These are phyloP conservation scores for Pilasporangium apinafurcum DNA, from an alignment of 352 stramenopile genomes.

Conservation along the genomic window DNA sequence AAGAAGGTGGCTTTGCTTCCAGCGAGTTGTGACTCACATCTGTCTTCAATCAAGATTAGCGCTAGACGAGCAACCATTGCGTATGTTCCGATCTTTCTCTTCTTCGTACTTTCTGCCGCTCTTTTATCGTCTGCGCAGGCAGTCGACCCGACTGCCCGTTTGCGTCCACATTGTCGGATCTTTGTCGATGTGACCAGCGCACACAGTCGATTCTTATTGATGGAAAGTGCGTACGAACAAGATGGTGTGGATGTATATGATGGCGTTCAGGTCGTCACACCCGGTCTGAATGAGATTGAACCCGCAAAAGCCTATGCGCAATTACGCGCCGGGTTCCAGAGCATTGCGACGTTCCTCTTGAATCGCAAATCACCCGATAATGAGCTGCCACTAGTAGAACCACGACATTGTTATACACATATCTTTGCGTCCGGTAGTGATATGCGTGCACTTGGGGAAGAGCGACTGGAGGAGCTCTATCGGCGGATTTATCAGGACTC, in stretches of 20 bases:
- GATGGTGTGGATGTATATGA: constrained; percentile 43
- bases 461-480: constrained; percentile 17
- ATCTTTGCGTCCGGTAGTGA: constrained; percentile 14
- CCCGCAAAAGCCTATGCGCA: constrained; percentile 29
- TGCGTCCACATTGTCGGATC: constrained; percentile 37
- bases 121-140: constrained; percentile 1
- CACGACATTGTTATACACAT: constrained; percentile 44
- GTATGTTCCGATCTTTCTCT: no score
- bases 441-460: constrained; percentile 15
- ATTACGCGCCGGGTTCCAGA: constrained; percentile 35
- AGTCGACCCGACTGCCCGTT: constrained; percentile 4
- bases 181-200: constrained; percentile 32
- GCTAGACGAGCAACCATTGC: no score
- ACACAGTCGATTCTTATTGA: constrained; percentile 37
- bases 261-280: constrained; percentile 18
- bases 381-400: constrained; percentile 28
- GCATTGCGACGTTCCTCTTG: constrained; percentile 24
- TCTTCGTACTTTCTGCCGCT: no score
- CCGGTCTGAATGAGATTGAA: constrained; percentile 11
- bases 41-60: no score
- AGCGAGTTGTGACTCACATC: no score
- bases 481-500: constrained; percentile 24
- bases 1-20: no score
- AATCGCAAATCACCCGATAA: no score
- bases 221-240: constrained; percentile 43